Percentiles rank a stretch among this genome's conserved stretches.
These are phyloP conservation scores for Ganoderma sinense DNA, from an alignment of 1,284 basidiomycete genomes.

Conservation along the genomic window DNA sequence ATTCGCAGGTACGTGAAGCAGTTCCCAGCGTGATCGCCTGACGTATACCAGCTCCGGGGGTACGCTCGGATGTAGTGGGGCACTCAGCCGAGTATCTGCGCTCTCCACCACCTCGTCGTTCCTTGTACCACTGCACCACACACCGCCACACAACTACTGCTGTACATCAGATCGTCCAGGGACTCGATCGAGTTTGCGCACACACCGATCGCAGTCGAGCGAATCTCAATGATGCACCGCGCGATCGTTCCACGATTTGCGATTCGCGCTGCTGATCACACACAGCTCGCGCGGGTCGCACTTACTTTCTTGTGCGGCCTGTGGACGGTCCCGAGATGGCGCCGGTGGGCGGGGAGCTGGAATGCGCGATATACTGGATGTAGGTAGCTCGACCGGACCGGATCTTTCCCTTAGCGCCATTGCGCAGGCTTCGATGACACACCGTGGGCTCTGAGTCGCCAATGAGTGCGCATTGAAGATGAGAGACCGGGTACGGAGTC, in stretches of 20 bases:
- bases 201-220: constrained; percentile 27
- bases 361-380: constrained; percentile 29
- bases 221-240: constrained; percentile 27
- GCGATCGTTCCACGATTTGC: constrained; percentile 27
- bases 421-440: constrained; percentile 5
- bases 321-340: neutral
- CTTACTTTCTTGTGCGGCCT: constrained; percentile 17
- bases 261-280: constrained; percentile 25
- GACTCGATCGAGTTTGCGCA: constrained; percentile 26
- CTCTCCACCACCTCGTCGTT: constrained; percentile 9
- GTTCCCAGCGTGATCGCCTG: neutral
- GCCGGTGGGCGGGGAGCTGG: constrained; percentile 20
- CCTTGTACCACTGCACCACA: constrained; percentile 26
- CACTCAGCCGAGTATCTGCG: neutral
- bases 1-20: constrained; percentile 30
- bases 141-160: constrained; percentile 19
- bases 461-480: too few species aligned
- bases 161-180: constrained; percentile 32
- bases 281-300: constrained; percentile 10
- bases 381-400: constrained; percentile 14
- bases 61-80: neutral
- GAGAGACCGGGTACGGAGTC: neutral
- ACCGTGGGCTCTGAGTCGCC: neutral
- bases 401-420: constrained; percentile 30
- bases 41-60: neutral